These are phyloP conservation scores for Dryas alaskensis DNA, from an alignment of 306 rosid genomes.

Conservation along the genomic window DNA sequence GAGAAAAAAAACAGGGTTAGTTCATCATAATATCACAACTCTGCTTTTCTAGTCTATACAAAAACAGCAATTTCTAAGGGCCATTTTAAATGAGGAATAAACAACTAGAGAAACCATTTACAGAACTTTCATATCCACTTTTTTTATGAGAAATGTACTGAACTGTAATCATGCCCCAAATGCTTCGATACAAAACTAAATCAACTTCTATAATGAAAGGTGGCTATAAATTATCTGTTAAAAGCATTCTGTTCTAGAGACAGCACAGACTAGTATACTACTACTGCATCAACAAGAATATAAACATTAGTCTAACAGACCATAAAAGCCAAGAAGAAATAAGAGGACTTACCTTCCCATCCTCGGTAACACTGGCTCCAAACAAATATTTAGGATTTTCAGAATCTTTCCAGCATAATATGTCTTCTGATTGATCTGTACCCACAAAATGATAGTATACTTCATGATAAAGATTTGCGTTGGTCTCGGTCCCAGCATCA, in stretches of 20 bases:
- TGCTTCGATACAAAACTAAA: background rate
- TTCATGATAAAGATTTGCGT: conserved; percentile 69
- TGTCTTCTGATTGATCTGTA: conserved; percentile 74
- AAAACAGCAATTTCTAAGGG: background rate
- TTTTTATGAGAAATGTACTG: background rate
- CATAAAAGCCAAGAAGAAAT: conserved; percentile 22
- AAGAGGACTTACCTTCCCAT: conserved; percentile 63
- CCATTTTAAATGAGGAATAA: background rate
- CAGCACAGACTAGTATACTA: background rate
- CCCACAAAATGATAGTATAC: conserved; percentile 83
- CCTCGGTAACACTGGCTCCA: conserved; percentile 58
- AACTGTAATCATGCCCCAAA: background rate
- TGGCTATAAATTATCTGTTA: background rate
- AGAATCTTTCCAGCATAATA: conserved; percentile 82
- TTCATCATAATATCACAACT: background rate
- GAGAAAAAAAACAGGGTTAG: background rate
- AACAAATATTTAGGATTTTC: conserved; percentile 75
- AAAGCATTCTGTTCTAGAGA: background rate
- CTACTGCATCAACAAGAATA: background rate
- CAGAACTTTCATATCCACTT: background rate
- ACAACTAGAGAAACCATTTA: background rate
- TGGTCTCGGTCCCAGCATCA: conserved; percentile 92
- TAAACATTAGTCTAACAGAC: background rate
- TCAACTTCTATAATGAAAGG: background rate
- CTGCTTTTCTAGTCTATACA: background rate